Percentiles rank a stretch among this genome's conserved stretches.
phyloP scores from a whole-genome alignment of 768 basidiomycete genomes.

The Trametopsis cervina region DNA sequence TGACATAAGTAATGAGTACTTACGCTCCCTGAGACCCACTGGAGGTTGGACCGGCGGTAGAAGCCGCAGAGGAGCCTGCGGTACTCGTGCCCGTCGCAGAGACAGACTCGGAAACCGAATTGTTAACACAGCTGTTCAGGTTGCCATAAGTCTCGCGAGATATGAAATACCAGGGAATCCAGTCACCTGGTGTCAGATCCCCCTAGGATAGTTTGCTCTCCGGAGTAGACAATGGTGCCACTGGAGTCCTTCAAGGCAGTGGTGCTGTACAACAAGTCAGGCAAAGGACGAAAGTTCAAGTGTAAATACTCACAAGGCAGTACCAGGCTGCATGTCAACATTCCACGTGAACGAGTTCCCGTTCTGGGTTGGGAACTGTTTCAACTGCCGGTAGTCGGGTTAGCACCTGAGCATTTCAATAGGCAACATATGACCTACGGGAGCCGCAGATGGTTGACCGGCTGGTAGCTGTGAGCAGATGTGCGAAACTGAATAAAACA shows the following conservation, averaged over 20 bases:
- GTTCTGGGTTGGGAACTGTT: constrained; percentile 40
- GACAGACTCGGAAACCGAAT: constrained; percentile 10
- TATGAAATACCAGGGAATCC: too few species aligned
- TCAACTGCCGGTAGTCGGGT: constrained; percentile 33
- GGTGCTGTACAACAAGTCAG: constrained; percentile 32
- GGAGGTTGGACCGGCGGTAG: background rate
- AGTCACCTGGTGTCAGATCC: constrained; percentile 24
- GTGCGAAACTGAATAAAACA: too few species aligned
- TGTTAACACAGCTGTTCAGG: constrained; percentile 25
- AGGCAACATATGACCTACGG: constrained; percentile 49
- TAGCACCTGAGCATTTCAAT: too few species aligned
- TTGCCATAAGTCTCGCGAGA: too few species aligned
- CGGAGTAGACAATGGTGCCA: constrained; percentile 46
- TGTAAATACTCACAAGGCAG: constrained; percentile 37
- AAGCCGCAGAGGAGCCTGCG: background rate
- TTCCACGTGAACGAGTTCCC: constrained; percentile 46
- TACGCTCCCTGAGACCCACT: background rate
- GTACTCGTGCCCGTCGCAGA: constrained; percentile 3
- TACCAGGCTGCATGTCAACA: constrained; percentile 39
- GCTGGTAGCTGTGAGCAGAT: too few species aligned
- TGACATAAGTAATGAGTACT: too few species aligned
- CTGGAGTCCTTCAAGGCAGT: constrained; percentile 50
- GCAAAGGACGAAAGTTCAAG: background rate
- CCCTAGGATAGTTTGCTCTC: constrained; percentile 36
- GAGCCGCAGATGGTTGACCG: constrained; percentile 41